phyloP scores from a whole-genome alignment of 2,329 filamentous ascomycete species.

The Pleurostoma richardsiae region DNA sequence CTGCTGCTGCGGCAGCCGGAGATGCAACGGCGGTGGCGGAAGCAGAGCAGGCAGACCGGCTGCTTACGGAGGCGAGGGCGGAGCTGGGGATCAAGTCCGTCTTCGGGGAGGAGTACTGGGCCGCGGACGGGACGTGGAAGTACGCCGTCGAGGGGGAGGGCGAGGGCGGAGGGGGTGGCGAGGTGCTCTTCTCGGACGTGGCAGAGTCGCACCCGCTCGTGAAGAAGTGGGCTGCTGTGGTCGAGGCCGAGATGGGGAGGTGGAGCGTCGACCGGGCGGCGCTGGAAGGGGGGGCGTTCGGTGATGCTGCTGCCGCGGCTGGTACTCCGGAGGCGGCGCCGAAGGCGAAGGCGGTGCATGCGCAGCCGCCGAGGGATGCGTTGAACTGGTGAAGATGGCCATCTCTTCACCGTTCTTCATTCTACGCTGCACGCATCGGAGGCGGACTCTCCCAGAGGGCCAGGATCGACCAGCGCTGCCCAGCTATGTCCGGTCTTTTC shows the following conservation, averaged over 20 bases:
- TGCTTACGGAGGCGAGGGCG: slow-evolving; percentile 44
- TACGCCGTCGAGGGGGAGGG: slow-evolving; percentile 45
- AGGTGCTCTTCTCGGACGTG: slow-evolving; percentile 54
- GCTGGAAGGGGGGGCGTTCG: slow-evolving; percentile 6
- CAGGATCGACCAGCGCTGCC: too few species aligned
- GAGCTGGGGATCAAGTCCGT: slow-evolving; percentile 59
- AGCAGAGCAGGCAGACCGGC: slow-evolving; percentile 14
- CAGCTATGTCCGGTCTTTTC: too few species aligned
- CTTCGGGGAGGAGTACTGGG: slow-evolving; percentile 63
- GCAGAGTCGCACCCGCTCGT: slow-evolving; percentile 65
- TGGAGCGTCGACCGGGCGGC: slow-evolving; percentile 23
- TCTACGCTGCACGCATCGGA: too few species aligned
- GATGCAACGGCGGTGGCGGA: slow-evolving; percentile 15
- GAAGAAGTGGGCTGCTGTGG: slow-evolving; percentile 50
- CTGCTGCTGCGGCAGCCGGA: slow-evolving; percentile 12
- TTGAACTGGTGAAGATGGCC: slow-evolving; percentile 16
- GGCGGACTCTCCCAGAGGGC: too few species aligned
- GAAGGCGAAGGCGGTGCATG: slow-evolving; percentile 7
- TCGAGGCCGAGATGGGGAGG: slow-evolving; percentile 32
- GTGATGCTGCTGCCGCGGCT: slow-evolving; percentile 5
- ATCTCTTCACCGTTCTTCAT: too few species aligned
- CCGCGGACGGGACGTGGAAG: slow-evolving; percentile 65
- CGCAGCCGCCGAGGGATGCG: slow-evolving; percentile 7
- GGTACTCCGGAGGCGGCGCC: slow-evolving; percentile 2
- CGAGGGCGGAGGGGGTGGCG: slow-evolving; percentile 17